Base-by-base conservation (phyloP, 2,329 filamentous ascomycete species). In the Pseudogymnoascus sp. region DNA sequence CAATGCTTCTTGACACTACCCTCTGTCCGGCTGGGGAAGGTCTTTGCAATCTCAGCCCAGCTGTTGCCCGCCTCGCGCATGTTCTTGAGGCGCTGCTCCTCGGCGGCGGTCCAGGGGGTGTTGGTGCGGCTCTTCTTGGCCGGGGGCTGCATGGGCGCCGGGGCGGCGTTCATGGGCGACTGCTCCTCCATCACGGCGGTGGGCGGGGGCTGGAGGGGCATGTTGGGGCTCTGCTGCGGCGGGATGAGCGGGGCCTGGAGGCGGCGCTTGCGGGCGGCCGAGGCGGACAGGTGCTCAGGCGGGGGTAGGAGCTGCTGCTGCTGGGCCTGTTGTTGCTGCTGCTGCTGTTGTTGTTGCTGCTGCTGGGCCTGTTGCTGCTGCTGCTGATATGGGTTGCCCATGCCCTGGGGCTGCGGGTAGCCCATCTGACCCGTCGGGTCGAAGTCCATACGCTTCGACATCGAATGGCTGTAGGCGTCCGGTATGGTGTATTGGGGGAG, bases 1-100 rank as follows among this genome's bases (percentile, higher is more conserved):
- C 95, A 99, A 76, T 99, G 95, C 78, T 97, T 99, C 82, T 97
- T 99, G 21, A 99, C 95, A 72, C 93, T 97, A 6, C 95, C 95
- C 78, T 99, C 95, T 45, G 95, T 99, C 71, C 95, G 84, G 23
- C 86, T 87, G 10, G 95, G 93, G 74, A 99, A 99, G 2, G 90
- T 93, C 90, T 97, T 97, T 70, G 93, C 95, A 73, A 99, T 99
- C 72, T 97, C 95, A 60, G 91, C 96, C 95, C 95, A 99, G 72
- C 90, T 96, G 70, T 90, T 93, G 10, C 93, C 93, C 1, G 88
- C 85, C 76, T 97, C 95, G 71, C 95, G 85, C 91, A 99, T 96
- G 69, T 88, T 86, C 81, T 97, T 97, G 70, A 99, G 79, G 54
- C 92, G 83, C 73, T 93, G 86, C 77, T 99, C 95, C 75, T 99